Percentiles rank a stretch among this genome's conserved stretches.
These are phyloP conservation scores for Synchytrium microbalum DNA, from an alignment of 371 early-diverging fungal species.

Conservation along the genomic window DNA sequence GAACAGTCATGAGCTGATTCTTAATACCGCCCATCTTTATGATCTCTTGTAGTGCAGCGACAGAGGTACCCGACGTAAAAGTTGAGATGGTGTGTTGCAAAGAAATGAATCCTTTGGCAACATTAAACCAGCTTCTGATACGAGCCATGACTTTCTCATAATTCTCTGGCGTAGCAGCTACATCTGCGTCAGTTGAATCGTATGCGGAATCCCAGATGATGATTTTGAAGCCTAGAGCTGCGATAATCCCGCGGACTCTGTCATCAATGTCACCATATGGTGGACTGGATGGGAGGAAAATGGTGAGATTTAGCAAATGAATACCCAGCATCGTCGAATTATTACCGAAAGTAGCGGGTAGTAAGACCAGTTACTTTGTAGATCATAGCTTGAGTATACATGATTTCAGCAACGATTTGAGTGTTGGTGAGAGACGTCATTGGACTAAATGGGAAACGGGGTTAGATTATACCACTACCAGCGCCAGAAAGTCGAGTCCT, in stretches of 20 bases:
- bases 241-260: constrained; percentile 29
- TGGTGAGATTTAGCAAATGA: not conserved
- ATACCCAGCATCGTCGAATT: not conserved
- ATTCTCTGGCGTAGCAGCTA: too few species aligned
- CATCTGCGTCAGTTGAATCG: too few species aligned
- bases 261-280: constrained; percentile 46
- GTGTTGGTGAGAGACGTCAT: constrained; percentile 58
- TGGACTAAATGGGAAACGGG: constrained; percentile 12
- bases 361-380: constrained; percentile 28
- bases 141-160: too few species aligned
- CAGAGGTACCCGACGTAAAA: not conserved
- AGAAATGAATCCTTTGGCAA: not conserved
- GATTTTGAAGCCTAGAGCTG: constrained; percentile 22
- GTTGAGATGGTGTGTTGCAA: constrained; percentile 1
- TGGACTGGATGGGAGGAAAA: constrained; percentile 38
- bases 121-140: not conserved
- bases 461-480: constrained; percentile 1
- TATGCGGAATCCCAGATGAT: too few species aligned
- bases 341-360: constrained; percentile 6
- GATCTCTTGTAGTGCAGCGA: not conserved
- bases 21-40: too few species aligned
- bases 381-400: constrained; percentile 49
- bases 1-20: too few species aligned
- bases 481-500: not conserved
- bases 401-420: constrained; percentile 62